These are phyloP conservation scores for Trichoderma atrobrunneum DNA, from an alignment of 2,329 filamentous ascomycete species.

Conservation along the genomic window DNA sequence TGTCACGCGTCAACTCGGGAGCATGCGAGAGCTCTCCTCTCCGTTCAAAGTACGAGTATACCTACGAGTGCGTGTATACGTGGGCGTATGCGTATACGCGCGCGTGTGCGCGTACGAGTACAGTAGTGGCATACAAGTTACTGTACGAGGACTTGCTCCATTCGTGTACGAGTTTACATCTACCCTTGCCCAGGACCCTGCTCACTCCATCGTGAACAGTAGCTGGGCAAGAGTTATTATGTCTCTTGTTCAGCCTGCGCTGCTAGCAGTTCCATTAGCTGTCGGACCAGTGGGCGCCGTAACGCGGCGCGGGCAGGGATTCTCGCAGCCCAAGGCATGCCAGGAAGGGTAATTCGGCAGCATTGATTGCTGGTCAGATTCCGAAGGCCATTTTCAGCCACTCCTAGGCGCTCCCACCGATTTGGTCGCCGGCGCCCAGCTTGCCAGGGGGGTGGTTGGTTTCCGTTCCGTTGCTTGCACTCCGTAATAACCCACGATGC, in stretches of 20 bases:
- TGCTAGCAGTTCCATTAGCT: neutral
- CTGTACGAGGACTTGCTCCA: neutral
- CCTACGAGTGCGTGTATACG: neutral
- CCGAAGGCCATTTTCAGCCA: conserved; percentile 10
- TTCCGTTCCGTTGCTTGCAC: neutral
- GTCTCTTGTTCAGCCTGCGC: neutral
- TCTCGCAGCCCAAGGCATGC: neutral
- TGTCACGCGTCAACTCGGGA: neutral
- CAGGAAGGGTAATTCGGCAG: conserved; percentile 4
- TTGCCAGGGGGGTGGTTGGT: neutral
- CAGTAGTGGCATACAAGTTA: neutral
- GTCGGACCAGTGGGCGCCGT: conserved; percentile 10
- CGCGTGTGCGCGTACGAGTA: neutral
- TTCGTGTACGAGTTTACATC: neutral
- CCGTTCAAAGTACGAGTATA: neutral
- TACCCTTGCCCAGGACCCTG: neutral
- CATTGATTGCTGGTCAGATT: neutral
- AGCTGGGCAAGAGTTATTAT: neutral
- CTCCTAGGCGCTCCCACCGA: conserved; percentile 17
- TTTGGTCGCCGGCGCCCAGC: conserved; percentile 14
- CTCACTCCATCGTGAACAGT: neutral
- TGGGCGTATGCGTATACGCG: neutral
- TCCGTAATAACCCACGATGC: neutral
- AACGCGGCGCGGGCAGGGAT: conserved; percentile 6
- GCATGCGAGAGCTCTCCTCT: neutral